Evolutionary conservation across 306 rosid species (phyloP).

Genomic region (Vigna unguiculata): DNA sequence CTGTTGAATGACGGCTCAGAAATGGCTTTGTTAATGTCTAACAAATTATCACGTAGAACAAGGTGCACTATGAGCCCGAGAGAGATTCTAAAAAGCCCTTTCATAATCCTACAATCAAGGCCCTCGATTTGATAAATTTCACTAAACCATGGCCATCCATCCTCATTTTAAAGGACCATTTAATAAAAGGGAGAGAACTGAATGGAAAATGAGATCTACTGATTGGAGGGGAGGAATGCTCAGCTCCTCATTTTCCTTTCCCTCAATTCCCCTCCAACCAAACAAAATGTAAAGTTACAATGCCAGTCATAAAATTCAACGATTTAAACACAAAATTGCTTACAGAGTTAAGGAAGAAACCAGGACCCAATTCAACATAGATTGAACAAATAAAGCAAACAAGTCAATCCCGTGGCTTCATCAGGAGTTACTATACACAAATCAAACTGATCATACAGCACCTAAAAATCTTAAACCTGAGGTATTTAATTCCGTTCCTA

Average conservation of each 20-base stretch:
- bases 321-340: neutral
- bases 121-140: constrained; percentile 11
- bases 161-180: neutral
- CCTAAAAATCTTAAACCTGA: neutral
- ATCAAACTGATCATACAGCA: neutral
- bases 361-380: too few species aligned
- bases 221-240: neutral
- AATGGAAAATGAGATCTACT: neutral
- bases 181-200: neutral
- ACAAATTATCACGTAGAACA: constrained; percentile 19
- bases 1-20: neutral
- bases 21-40: constrained; percentile 1
- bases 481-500: neutral
- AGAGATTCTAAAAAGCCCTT: neutral
- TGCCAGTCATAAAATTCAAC: constrained; percentile 1
- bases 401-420: too few species aligned
- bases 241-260: neutral
- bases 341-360: neutral
- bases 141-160: neutral
- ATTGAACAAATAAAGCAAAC: too few species aligned
- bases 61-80: neutral
- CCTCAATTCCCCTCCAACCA: constrained; percentile 1
- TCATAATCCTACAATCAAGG: neutral
- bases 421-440: too few species aligned
- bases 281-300: constrained; percentile 8